Conservation (phyloP, 768 basidiomycete genomes). For the Hygrophorus russula region DNA sequence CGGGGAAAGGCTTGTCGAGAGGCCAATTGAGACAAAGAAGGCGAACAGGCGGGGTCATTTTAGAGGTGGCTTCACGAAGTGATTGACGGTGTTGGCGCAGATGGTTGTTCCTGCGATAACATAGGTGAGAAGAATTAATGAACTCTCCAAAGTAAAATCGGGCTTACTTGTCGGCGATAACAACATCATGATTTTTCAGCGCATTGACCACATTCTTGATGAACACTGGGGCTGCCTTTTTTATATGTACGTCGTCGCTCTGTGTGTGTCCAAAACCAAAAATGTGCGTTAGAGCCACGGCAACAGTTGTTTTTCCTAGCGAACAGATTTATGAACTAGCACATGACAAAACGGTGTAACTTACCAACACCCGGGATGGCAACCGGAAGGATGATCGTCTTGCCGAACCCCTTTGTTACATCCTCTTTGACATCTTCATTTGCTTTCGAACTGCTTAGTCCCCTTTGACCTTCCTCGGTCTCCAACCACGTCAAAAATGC, state of each 20-base stretch:
- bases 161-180: slow-evolving; percentile 86
- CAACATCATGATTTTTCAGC: slow-evolving; percentile 57
- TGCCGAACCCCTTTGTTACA: slow-evolving; percentile 31
- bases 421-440: slow-evolving; percentile 13
- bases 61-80: slow-evolving; percentile 44
- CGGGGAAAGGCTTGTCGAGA: slow-evolving; percentile 40
- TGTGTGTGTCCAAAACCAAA: slow-evolving; percentile 90
- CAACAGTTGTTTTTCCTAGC: slow-evolving; percentile 78
- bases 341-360: slow-evolving; percentile 16
- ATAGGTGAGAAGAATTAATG: background rate
- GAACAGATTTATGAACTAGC: background rate
- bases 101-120: slow-evolving; percentile 68
- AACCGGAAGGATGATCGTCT: slow-evolving; percentile 80
- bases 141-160: background rate
- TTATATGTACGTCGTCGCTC: slow-evolving; percentile 77
- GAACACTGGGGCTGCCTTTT: slow-evolving; percentile 63
- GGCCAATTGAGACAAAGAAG: slow-evolving; percentile 79
- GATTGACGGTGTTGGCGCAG: slow-evolving; percentile 64
- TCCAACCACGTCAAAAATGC: slow-evolving; percentile 63
- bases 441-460: slow-evolving; percentile 14
- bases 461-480: slow-evolving; percentile 32
- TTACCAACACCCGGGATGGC: slow-evolving; percentile 89
- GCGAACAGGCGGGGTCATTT: slow-evolving; percentile 43
- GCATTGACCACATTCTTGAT: slow-evolving; percentile 58
- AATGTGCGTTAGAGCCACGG: slow-evolving; percentile 66